Conservation (phyloP, 345 rosid genomes). For the Pistacia integerrima region DNA sequence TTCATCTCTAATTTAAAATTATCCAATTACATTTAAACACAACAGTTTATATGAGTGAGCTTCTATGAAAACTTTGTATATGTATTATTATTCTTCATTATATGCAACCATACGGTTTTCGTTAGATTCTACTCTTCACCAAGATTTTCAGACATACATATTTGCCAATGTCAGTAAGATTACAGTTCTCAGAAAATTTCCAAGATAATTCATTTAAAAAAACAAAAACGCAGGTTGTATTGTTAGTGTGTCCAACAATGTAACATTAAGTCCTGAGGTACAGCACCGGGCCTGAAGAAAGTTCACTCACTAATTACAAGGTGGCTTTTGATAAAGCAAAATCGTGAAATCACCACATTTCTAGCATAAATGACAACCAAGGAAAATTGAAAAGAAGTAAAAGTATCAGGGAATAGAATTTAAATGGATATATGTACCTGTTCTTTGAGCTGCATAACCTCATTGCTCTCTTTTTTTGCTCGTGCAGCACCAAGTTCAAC, state of each 20-base stretch:
- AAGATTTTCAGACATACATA: neutral
- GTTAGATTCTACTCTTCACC: neutral
- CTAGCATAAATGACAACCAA: neutral
- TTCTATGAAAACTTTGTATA: too few species aligned
- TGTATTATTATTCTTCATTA: too few species aligned
- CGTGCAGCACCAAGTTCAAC: slow-evolving; percentile 88
- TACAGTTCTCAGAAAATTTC: too few species aligned
- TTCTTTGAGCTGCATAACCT: slow-evolving; percentile 79
- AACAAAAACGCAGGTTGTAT: too few species aligned
- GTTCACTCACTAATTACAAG: neutral
- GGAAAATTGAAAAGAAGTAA: neutral
- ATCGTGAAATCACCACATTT: neutral
- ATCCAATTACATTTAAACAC: too few species aligned
- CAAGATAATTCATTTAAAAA: too few species aligned
- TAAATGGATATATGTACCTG: slow-evolving; percentile 44
- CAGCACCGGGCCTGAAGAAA: neutral
- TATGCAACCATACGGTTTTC: neutral
- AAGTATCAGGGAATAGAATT: neutral
- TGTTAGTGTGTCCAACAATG: neutral
- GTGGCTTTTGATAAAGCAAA: neutral
- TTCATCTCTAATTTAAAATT: too few species aligned
- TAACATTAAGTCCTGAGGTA: neutral
- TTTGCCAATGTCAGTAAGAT: too few species aligned
- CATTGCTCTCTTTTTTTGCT: slow-evolving; percentile 75
- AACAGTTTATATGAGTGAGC: too few species aligned